Conservation (phyloP, 2,329 filamentous ascomycete genomes). For the Colletotrichum liriopes region DNA sequence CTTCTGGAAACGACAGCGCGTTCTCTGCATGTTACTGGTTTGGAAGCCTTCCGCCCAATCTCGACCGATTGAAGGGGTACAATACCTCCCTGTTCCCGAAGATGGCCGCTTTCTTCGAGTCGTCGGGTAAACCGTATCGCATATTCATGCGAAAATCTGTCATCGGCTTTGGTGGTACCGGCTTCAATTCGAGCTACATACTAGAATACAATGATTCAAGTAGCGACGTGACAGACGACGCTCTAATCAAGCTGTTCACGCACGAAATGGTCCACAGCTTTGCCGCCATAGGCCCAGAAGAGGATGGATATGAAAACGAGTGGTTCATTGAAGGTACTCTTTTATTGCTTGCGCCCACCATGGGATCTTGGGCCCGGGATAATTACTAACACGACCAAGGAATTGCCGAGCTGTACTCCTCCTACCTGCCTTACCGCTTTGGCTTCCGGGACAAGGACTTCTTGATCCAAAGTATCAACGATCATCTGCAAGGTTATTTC, state of each 20-base stretch:
- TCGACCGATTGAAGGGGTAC: conserved; percentile 35
- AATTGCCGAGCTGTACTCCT: conserved; percentile 39
- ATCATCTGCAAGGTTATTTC: conserved; percentile 36
- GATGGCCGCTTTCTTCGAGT: conserved; percentile 34
- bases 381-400: conserved; percentile 5
- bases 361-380: neutral
- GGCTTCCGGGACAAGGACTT: conserved; percentile 35
- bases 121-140: conserved; percentile 32
- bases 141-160: conserved; percentile 40
- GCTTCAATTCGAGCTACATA: conserved; percentile 39
- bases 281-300: conserved; percentile 24
- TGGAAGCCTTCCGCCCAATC: conserved; percentile 34
- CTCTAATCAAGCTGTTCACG: conserved; percentile 28
- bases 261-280: conserved; percentile 45
- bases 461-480: conserved; percentile 33
- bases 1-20: conserved; percentile 15
- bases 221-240: conserved; percentile 20
- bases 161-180: conserved; percentile 32
- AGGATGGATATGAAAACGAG: conserved; percentile 37
- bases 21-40: conserved; percentile 42
- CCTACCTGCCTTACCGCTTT: conserved; percentile 41
- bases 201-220: conserved; percentile 39
- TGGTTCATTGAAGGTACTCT: conserved; percentile 42
- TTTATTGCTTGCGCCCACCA: neutral
- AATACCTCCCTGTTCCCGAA: conserved; percentile 39